phyloP scores from a whole-genome alignment of 352 stramenopile species.

The Phytophthora hibernalis region DNA sequence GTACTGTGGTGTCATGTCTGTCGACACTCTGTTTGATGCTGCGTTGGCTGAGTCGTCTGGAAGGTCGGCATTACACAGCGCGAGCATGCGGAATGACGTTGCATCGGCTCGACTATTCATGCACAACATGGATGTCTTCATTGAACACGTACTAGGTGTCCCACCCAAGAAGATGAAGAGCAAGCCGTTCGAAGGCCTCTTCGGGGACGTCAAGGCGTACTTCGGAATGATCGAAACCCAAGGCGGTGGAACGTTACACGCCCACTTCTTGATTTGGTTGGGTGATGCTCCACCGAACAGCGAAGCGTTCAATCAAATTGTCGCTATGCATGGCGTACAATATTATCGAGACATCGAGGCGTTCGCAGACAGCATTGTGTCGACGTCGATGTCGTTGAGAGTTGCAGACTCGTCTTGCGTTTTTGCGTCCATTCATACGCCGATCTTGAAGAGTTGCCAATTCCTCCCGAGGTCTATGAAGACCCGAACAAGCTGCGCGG shows the following conservation, averaged over 20 bases:
- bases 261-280: too few species aligned
- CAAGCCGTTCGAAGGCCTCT: slow-evolving; percentile 13
- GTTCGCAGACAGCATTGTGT: background rate
- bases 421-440: background rate
- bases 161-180: background rate
- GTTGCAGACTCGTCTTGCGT: background rate
- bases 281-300: background rate
- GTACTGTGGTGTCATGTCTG: background rate
- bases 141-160: background rate
- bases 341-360: background rate
- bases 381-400: background rate
- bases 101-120: too few species aligned
- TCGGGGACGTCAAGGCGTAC: slow-evolving; percentile 11
- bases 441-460: background rate
- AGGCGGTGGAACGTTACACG: slow-evolving; percentile 9
- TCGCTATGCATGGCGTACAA: background rate
- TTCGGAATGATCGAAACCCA: slow-evolving; percentile 13
- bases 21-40: slow-evolving; percentile 1
- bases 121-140: too few species aligned
- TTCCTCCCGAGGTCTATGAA: background rate
- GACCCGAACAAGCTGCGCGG: background rate
- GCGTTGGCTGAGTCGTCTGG: background rate
- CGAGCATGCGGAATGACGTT: background rate
- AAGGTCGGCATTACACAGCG: background rate
- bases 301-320: background rate